A percentile compares a stretch with the other conserved stretches of the same genome.
These are phyloP conservation scores for Gynostemma pentaphyllum DNA, from an alignment of 306 rosid species.

Conservation along the genomic window DNA sequence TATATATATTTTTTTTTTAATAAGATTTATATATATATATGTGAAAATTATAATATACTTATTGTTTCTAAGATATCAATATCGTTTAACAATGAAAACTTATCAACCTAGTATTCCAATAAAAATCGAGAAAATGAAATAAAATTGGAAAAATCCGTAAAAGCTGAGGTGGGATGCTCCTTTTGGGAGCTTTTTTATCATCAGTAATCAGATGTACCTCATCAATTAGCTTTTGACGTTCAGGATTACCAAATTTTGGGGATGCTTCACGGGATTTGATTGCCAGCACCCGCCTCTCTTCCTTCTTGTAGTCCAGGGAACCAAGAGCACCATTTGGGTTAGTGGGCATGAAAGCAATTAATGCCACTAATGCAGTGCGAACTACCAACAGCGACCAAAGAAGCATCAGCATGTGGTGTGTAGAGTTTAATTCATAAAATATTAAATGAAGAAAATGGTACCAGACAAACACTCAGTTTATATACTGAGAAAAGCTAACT, in stretches of 20 bases:
- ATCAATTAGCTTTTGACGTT: conserved; percentile 75
- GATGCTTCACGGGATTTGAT: conserved; percentile 72
- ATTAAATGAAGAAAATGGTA: not conserved
- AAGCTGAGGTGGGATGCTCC: no score
- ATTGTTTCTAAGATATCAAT: no score
- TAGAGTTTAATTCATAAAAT: not conserved
- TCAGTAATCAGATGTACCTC: conserved; percentile 20
- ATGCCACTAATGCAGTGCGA: conserved; percentile 90
- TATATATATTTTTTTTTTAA: no score
- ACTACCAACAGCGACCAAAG: conserved; percentile 33
- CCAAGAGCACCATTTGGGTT: conserved; percentile 92
- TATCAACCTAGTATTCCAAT: no score
- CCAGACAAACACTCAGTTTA: not conserved
- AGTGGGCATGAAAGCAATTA: conserved; percentile 97
- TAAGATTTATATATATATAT: no score
- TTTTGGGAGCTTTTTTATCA: no score
- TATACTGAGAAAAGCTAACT: no score
- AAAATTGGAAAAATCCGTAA: no score
- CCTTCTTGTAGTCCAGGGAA: conserved; percentile 82
- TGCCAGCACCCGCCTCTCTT: conserved; percentile 72
- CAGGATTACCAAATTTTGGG: conserved; percentile 68
- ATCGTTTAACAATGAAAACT: no score
- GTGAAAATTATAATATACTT: no score
- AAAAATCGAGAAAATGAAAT: no score
- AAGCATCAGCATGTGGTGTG: not conserved